These are phyloP conservation scores for Amauroascus niger DNA, from an alignment of 2,329 filamentous ascomycete genomes.

Conservation along the genomic window DNA sequence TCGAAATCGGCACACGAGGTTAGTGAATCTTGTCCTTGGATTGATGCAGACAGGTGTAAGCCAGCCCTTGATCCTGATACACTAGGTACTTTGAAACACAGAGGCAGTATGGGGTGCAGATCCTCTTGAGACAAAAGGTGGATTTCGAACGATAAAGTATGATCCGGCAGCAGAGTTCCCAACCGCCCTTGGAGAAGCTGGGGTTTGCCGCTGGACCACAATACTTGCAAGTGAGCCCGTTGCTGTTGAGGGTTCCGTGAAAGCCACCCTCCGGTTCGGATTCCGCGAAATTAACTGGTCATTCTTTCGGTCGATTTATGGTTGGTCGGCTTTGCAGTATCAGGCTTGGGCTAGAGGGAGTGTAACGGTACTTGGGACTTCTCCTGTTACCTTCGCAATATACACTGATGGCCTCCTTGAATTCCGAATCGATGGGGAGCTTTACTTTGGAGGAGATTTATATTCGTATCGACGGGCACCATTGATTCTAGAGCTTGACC, in stretches of 20 bases:
- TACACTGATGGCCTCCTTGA: slow-evolving; percentile 44
- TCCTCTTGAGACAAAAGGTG: slow-evolving; percentile 46
- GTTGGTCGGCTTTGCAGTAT: slow-evolving; percentile 51
- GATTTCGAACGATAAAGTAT: slow-evolving; percentile 42
- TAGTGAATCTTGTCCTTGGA: slow-evolving; percentile 20
- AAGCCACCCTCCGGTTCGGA: slow-evolving; percentile 35
- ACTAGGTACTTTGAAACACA: neutral
- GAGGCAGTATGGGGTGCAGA: slow-evolving; percentile 46
- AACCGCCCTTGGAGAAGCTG: slow-evolving; percentile 42
- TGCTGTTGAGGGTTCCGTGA: slow-evolving; percentile 23
- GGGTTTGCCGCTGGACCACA: slow-evolving; percentile 42
- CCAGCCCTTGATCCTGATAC: slow-evolving; percentile 17
- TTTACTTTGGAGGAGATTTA: slow-evolving; percentile 50
- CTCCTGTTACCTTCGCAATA: slow-evolving; percentile 31
- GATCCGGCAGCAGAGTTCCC: slow-evolving; percentile 36
- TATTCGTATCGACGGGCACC: slow-evolving; percentile 45
- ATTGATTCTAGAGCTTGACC: slow-evolving; percentile 40
- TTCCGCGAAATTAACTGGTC: slow-evolving; percentile 47
- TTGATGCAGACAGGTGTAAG: slow-evolving; percentile 2
- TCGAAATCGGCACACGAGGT: slow-evolving; percentile 51
- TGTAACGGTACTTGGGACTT: slow-evolving; percentile 32
- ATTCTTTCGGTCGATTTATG: slow-evolving; percentile 46
- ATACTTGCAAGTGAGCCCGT: slow-evolving; percentile 27
- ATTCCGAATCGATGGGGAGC: slow-evolving; percentile 43
- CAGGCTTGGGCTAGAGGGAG: slow-evolving; percentile 49